Percentiles rank a stretch among this genome's conserved stretches.
Conservation (phyloP, 805 yeast species). For the Zygosaccharomyces rouxii region DNA sequence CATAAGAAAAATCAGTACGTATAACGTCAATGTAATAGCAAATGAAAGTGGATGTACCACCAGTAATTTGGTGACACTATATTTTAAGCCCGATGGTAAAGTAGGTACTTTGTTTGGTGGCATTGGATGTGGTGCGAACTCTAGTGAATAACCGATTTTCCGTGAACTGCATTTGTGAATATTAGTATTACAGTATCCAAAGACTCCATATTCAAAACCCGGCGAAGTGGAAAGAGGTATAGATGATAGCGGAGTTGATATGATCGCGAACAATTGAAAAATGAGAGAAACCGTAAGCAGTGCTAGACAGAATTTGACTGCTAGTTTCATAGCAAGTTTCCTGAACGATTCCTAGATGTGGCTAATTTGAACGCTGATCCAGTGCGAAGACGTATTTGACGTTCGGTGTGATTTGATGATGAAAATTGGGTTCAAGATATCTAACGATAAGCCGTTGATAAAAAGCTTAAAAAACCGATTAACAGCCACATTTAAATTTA, state of each 20-base stretch:
- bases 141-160: not conserved
- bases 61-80: slow-evolving; percentile 53
- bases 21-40: slow-evolving; percentile 47
- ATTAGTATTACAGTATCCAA: slow-evolving; percentile 53
- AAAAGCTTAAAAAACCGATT: not conserved
- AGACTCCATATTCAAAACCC: slow-evolving; percentile 59
- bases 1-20: slow-evolving; percentile 39
- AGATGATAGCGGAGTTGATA: slow-evolving; percentile 57
- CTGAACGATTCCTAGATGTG: not conserved
- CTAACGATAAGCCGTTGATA: not conserved
- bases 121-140: slow-evolving; percentile 15
- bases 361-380: not conserved
- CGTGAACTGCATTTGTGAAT: not conserved
- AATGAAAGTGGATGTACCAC: slow-evolving; percentile 66
- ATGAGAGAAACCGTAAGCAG: slow-evolving; percentile 48
- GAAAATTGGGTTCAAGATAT: not conserved
- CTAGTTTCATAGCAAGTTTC: not conserved
- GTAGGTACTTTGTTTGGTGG: not conserved
- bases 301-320: slow-evolving; percentile 11
- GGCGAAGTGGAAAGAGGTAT: slow-evolving; percentile 48
- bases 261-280: slow-evolving; percentile 54
- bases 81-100: slow-evolving; percentile 57
- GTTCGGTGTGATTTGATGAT: slow-evolving; percentile 1
- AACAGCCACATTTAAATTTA: not conserved
- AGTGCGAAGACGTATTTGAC: not conserved